Evolutionary conservation across 441 rosid species (phyloP).

Genomic region (Viola pubescens): DNA sequence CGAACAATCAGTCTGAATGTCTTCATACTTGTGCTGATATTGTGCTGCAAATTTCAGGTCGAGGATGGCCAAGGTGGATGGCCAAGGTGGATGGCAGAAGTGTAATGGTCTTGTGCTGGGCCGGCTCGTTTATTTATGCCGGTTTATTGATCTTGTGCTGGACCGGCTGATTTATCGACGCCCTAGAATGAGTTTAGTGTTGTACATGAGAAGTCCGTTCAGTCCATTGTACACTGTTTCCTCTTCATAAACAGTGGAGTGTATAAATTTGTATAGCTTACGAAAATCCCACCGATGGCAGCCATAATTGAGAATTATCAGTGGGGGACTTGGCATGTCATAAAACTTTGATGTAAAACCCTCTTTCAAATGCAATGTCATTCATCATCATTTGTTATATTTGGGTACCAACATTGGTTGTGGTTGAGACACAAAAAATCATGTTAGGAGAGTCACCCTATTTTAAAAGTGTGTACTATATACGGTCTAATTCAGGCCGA

Average conservation of each 20-base stretch:
- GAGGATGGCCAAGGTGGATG: not conserved
- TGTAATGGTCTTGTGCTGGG: slow-evolving; percentile 6
- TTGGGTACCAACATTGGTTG: not conserved
- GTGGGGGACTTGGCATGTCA: slow-evolving; percentile 12
- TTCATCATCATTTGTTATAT: not conserved
- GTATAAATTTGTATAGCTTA: slow-evolving; percentile 15
- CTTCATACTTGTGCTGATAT: too few relatives aligned
- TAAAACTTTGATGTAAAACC: not conserved
- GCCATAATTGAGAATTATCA: not conserved
- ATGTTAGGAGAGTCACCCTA: too few relatives aligned
- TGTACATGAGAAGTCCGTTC: slow-evolving; percentile 1
- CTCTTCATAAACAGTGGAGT: slow-evolving; percentile 9
- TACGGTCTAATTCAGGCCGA: too few relatives aligned
- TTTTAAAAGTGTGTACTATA: too few relatives aligned
- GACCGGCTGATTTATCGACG: slow-evolving; percentile 10
- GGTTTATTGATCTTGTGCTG: slow-evolving; percentile 4
- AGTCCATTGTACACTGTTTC: slow-evolving; percentile 2
- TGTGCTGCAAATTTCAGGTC: too few relatives aligned
- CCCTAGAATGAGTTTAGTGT: slow-evolving; percentile 2
- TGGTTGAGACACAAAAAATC: too few relatives aligned
- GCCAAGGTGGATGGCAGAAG: not conserved
- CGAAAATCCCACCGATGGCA: slow-evolving; percentile 7
- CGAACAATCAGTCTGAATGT: too few relatives aligned
- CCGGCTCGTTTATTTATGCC: slow-evolving; percentile 5
- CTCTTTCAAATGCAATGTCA: not conserved